phyloP scores from a whole-genome alignment of 106 monocot species.

The Gastrodia elata region DNA sequence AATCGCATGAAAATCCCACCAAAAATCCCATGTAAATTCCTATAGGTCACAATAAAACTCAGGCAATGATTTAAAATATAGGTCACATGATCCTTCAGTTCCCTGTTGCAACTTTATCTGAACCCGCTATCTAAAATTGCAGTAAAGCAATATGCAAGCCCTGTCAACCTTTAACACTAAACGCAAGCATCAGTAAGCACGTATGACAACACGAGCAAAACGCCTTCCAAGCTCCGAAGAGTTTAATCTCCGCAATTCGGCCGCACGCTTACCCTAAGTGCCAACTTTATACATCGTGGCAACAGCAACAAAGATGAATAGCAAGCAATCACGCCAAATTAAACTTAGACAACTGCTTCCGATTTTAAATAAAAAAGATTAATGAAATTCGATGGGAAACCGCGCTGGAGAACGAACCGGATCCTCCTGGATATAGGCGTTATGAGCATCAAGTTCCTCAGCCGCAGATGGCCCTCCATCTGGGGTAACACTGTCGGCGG shows the following conservation, averaged over 20 bases:
- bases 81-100: not conserved
- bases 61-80: not conserved
- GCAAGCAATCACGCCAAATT: not conserved
- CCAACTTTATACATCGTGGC: not conserved
- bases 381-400: not conserved
- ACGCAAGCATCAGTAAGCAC: not conserved
- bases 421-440: not conserved
- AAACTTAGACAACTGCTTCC: not conserved
- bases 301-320: not conserved
- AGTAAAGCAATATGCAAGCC: not conserved
- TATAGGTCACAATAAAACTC: no score
- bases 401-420: slow-evolving; percentile 7
- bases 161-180: not conserved
- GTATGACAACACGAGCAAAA: not conserved
- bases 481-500: not conserved
- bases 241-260: not conserved
- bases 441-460: not conserved
- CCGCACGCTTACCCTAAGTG: not conserved
- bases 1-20: no score
- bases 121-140: not conserved
- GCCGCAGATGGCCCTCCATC: slow-evolving; percentile 1
- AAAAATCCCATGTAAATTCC: no score
- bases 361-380: not conserved
- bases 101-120: not conserved
- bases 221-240: not conserved